These are phyloP conservation scores for Reticulascus tulasneorum DNA, from an alignment of 2,329 filamentous ascomycete species.

Conservation along the genomic window DNA sequence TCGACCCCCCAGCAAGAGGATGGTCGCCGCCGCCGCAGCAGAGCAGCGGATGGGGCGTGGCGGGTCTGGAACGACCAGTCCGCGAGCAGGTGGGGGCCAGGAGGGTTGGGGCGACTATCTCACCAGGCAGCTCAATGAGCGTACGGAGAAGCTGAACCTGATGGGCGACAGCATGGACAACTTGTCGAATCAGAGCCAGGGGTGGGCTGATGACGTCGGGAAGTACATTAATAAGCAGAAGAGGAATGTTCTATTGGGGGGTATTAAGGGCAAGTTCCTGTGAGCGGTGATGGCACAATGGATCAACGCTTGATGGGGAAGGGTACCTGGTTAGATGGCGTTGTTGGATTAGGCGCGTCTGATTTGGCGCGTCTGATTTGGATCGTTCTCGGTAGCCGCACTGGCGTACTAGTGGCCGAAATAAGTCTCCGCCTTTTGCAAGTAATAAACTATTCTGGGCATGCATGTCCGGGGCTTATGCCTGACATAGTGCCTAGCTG, in stretches of 20 bases:
- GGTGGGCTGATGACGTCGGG: slow-evolving; percentile 82
- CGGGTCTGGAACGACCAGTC: slow-evolving; percentile 17
- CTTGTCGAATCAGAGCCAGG: slow-evolving; percentile 73
- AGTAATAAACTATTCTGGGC: too few relatives aligned
- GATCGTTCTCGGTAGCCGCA: too few relatives aligned
- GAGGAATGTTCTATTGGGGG: slow-evolving; percentile 72
- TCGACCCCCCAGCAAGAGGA: slow-evolving; percentile 81
- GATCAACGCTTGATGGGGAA: too few relatives aligned
- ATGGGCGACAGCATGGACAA: slow-evolving; percentile 83
- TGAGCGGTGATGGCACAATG: too few relatives aligned
- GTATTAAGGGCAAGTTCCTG: slow-evolving; percentile 57
- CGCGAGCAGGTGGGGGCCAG: slow-evolving; percentile 26
- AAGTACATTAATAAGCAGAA: slow-evolving; percentile 89
- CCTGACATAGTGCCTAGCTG: too few relatives aligned
- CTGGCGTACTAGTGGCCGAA: too few relatives aligned
- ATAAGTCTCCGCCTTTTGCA: too few relatives aligned
- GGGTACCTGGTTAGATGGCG: too few relatives aligned
- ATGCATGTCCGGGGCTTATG: too few relatives aligned
- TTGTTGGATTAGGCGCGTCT: too few relatives aligned
- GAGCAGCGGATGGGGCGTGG: slow-evolving; percentile 61
- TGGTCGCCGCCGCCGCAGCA: slow-evolving; percentile 73
- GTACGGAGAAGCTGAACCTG: slow-evolving; percentile 81
- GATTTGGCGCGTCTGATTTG: too few relatives aligned
- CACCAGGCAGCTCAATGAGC: slow-evolving; percentile 79
- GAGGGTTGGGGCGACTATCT: slow-evolving; percentile 78